Evolutionary conservation across 2,329 filamentous ascomycete species (phyloP), one percentile per base, ranked within the genome.

Genomic region (Alternaria angustiovoidea): DNA sequence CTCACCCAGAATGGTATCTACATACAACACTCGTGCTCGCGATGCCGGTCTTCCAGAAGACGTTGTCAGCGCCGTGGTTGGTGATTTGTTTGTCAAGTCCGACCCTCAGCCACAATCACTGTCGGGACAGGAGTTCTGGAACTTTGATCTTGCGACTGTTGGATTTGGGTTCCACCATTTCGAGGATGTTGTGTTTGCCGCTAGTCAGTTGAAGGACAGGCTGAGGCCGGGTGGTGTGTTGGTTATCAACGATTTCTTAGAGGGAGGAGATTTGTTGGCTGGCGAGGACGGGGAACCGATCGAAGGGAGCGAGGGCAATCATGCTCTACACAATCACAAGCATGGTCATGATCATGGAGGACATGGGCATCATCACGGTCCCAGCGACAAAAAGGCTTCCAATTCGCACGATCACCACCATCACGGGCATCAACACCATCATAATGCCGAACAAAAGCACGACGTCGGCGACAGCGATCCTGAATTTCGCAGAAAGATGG

Each of bases 1-100:
- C 57, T 89, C 90, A 0, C 84, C 88, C 63, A 87, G 87, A 61
- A 93, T 93, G 91, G 85, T 92, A 5, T 79, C 81, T 0, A 81
- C 83, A 7, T 94, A 89, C 80, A 93, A 93, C 72, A 77, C 80
- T 11, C 82, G 85, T 26, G 88, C 87, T 20, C 53, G 42, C 4
- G 46, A 57, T 8, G 65, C 69, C 9, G 65, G 66, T 7, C 38
- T 77, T 3, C 48, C 66, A 0, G 26, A 49, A 3, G 41, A 58
- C 2, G 61, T 58, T 16, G 70, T 78, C 38, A 59, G 65, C 16
- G 76, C 75, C 30, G 61, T 74, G 0, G 61, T 70, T 4, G 77
- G 79, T 7, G 73, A 83, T 59, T 64, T 83, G 0, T 73, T 79
- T 46, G 67, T 74, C 38, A 71, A 71, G 34, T 30, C 60, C 5